Evolutionary conservation across 2,329 filamentous ascomycete genomes (phyloP).

Genomic region (Ceratocystis eucalypticola): DNA sequence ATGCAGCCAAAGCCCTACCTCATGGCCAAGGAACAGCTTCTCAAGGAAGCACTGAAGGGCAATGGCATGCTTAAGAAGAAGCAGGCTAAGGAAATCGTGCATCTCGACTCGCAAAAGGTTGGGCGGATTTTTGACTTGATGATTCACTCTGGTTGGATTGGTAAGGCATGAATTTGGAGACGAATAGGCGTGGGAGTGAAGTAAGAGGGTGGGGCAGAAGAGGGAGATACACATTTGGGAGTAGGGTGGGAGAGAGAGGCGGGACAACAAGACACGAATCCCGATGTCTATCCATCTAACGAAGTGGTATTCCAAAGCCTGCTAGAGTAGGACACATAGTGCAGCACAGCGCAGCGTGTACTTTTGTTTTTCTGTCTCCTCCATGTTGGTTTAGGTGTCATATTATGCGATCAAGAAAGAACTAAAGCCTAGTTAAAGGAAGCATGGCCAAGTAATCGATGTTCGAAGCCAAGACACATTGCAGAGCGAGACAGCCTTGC

Average conservation of each 20-base stretch:
- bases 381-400: too few relatives aligned
- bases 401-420: too few relatives aligned
- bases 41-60: slow-evolving; percentile 79
- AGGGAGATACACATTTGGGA: not conserved
- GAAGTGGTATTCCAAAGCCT: not conserved
- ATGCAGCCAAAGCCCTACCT: slow-evolving; percentile 90
- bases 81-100: slow-evolving; percentile 71
- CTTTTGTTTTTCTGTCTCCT: too few relatives aligned
- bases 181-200: not conserved
- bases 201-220: not conserved
- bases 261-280: not conserved
- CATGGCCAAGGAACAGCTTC: slow-evolving; percentile 83
- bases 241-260: not conserved
- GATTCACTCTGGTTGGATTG: slow-evolving; percentile 82
- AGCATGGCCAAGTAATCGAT: too few relatives aligned
- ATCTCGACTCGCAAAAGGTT: slow-evolving; percentile 73
- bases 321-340: not conserved
- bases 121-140: slow-evolving; percentile 88
- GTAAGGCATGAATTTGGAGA: slow-evolving; percentile 47
- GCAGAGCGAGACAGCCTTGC: too few relatives aligned
- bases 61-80: slow-evolving; percentile 90
- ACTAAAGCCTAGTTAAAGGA: too few relatives aligned
- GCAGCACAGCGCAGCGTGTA: too few relatives aligned
- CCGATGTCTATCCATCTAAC: not conserved
- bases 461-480: too few relatives aligned